phyloP scores from a whole-genome alignment of 805 yeast genomes.

The Danielozyma ontarioensis region DNA sequence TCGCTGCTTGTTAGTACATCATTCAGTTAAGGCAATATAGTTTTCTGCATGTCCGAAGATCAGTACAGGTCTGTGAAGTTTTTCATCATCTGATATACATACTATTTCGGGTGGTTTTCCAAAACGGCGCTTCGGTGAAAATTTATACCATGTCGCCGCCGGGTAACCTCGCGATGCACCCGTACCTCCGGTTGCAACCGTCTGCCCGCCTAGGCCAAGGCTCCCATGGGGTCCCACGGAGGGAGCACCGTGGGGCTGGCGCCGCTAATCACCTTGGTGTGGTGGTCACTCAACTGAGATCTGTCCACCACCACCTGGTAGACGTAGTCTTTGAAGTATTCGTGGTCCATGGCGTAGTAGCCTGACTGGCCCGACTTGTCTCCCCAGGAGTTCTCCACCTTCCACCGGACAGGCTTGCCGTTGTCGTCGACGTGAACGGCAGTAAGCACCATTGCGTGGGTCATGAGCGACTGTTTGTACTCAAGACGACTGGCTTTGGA shows the following conservation, averaged over 20 bases:
- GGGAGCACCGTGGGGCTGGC: slow-evolving; percentile 52
- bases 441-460: slow-evolving; percentile 16
- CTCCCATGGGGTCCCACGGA: slow-evolving; percentile 80
- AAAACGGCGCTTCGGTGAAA: too few relatives aligned
- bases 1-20: slow-evolving; percentile 2
- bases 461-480: slow-evolving; percentile 16
- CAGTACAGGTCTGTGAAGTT: slow-evolving; percentile 59
- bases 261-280: slow-evolving; percentile 35
- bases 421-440: slow-evolving; percentile 16
- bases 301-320: slow-evolving; percentile 60
- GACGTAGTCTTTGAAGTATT: slow-evolving; percentile 69
- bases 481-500: slow-evolving; percentile 12
- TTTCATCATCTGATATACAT: slow-evolving; percentile 37
- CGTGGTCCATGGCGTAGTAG: slow-evolving; percentile 65
- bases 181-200: too few relatives aligned
- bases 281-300: too few relatives aligned
- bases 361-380: slow-evolving; percentile 63
- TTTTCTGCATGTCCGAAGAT: slow-evolving; percentile 30
- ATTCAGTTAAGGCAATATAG: slow-evolving; percentile 22
- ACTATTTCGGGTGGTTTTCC: slow-evolving; percentile 13
- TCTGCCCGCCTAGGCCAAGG: too few relatives aligned
- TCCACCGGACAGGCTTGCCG: slow-evolving; percentile 61
- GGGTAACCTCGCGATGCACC: too few relatives aligned
- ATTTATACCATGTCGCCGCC: too few relatives aligned
- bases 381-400: slow-evolving; percentile 80